A percentile compares a stretch with the other conserved stretches of the same genome.
Evolutionary conservation across 768 basidiomycete species (phyloP).

Genomic region (Termitomyces sp.): DNA sequence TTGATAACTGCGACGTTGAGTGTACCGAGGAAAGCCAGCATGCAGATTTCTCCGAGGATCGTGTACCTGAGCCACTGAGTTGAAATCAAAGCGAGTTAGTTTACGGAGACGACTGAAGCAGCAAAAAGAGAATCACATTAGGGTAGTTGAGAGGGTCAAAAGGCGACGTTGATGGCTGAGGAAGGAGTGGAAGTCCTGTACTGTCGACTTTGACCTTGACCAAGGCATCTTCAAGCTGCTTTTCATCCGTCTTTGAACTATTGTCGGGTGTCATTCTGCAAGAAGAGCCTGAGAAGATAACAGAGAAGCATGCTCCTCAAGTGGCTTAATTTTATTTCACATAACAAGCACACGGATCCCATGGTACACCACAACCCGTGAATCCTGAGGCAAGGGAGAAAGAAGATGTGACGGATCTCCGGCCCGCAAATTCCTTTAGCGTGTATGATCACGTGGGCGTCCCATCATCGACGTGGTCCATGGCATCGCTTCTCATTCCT

Average conservation of each 20-base stretch:
- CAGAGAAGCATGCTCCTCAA: background rate
- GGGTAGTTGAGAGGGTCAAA: slow-evolving; percentile 44
- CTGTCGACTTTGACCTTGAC: slow-evolving; percentile 30
- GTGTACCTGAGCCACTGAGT: slow-evolving; percentile 35
- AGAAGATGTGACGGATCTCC: background rate
- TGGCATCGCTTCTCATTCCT: background rate
- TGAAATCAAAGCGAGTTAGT: background rate
- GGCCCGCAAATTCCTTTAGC: background rate
- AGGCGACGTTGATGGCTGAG: slow-evolving; percentile 39
- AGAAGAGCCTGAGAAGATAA: background rate
- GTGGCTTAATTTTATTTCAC: background rate
- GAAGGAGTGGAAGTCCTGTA: slow-evolving; percentile 38
- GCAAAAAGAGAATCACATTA: slow-evolving; percentile 20
- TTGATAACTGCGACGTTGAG: slow-evolving; percentile 38
- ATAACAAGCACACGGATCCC: background rate
- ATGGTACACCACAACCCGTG: background rate
- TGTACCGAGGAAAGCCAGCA: slow-evolving; percentile 36
- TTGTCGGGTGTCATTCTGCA: background rate
- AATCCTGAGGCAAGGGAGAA: background rate
- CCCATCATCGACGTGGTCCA: slow-evolving; percentile 8
- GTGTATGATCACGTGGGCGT: background rate
- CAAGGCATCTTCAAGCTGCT: background rate
- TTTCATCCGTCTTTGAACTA: background rate
- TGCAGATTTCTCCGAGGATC: slow-evolving; percentile 30
- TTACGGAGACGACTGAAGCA: background rate